Evolutionary conservation across 2,329 filamentous ascomycete species (phyloP), one percentile per base, ranked within the genome.

Genomic region (Tolypocladium sp.): DNA sequence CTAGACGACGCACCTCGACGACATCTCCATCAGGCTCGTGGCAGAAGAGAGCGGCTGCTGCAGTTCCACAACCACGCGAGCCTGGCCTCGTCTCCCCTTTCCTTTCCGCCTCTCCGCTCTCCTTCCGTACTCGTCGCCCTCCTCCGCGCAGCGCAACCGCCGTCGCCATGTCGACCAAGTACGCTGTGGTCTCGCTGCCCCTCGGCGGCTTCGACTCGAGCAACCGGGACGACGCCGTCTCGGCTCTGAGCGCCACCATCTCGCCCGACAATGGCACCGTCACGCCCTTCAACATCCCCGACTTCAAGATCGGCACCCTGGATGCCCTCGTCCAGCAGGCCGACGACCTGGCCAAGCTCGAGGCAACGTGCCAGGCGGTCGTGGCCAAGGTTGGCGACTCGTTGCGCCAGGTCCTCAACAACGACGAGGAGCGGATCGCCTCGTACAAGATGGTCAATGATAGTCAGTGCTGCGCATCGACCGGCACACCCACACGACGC

Each of bases 271-370:
- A 90, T 73, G 91, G 89, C 71, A 85, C 83, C 57, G 88, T 91
- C 53, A 78, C 86, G 57, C 86, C 87, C 2, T 97, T 97, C 71
- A 78, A 84, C 59, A 89, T 97, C 63, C 94, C 94, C 25, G 88
- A 92, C 64, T 97, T 99, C 83, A 99, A 97, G 80, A 96, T 99
- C 73, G 94, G 94, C 60, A 97, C 94, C 0, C 82, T 99, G 42
- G 94, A 99, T 77, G 91, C 90, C 44, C 82, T 99, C 60, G 92
- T 99, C 52, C 91, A 96, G 76, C 93, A 99, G 75, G 94, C 94
- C 59, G 94, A 99, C 70, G 94, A 97, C 70, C 80, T 99, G 58
- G 83, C 87, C 60, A 97, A 97, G 84, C 86, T 97, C 57, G 91
- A 95, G 65, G 74, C 81, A 41, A 82, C 84, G 41, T 96, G 92